Percentiles rank a stretch among this genome's conserved stretches.
Conservation (phyloP, 1,139 yeast genomes). For the Saccharomycopsis crataegensis region DNA sequence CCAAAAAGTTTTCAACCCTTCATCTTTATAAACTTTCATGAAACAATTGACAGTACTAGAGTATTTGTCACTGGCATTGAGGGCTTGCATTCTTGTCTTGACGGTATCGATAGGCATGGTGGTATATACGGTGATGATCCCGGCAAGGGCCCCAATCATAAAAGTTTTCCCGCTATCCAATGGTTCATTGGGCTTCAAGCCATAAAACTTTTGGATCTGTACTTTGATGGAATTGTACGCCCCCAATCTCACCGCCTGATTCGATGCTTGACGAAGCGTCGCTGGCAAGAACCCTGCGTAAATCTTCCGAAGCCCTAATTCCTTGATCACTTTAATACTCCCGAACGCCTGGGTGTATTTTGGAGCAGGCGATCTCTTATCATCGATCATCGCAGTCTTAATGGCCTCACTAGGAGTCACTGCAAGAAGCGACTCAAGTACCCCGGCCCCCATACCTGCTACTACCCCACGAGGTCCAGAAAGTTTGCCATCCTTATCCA, state of each 20-base stretch:
- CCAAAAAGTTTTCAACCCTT: slow-evolving; percentile 93
- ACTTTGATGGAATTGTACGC: slow-evolving; percentile 86
- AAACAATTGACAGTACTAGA: slow-evolving; percentile 77
- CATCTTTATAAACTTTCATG: slow-evolving; percentile 68
- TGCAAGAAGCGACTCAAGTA: slow-evolving; percentile 83
- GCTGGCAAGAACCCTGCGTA: slow-evolving; percentile 91
- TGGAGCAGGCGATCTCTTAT: slow-evolving; percentile 68
- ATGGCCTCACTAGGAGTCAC: slow-evolving; percentile 97
- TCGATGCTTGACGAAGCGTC: slow-evolving; percentile 90
- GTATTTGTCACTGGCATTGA: slow-evolving; percentile 69
- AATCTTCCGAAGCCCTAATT: slow-evolving; percentile 75
- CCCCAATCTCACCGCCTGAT: slow-evolving; percentile 90
- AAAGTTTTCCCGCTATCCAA: slow-evolving; percentile 76
- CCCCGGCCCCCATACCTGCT: slow-evolving; percentile 96
- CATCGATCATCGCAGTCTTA: slow-evolving; percentile 93
- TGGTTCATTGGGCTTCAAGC: slow-evolving; percentile 62
- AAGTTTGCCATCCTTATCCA: slow-evolving; percentile 79
- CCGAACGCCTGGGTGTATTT: slow-evolving; percentile 72
- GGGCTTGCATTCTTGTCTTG: slow-evolving; percentile 94
- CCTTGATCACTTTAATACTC: slow-evolving; percentile 54
- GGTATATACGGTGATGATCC: slow-evolving; percentile 85
- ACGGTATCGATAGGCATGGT: slow-evolving; percentile 99
- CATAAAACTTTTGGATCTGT: slow-evolving; percentile 64
- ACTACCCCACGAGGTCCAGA: slow-evolving; percentile 86
- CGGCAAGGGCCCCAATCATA: slow-evolving; percentile 87